These are phyloP conservation scores for Ceratocystis eucalypticola DNA, from an alignment of 2,329 filamentous ascomycete genomes.

Conservation along the genomic window DNA sequence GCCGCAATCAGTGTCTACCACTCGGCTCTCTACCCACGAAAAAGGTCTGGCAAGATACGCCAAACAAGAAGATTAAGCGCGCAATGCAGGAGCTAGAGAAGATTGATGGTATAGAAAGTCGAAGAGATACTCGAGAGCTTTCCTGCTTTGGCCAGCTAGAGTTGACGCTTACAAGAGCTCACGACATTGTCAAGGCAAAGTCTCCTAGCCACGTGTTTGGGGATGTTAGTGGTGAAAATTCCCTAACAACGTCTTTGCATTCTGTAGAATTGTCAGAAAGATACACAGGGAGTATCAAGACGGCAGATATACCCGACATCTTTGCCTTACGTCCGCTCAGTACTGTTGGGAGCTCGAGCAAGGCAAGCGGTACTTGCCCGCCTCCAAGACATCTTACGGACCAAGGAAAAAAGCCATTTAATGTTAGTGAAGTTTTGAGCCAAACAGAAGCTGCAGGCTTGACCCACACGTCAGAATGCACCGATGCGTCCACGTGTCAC, in stretches of 20 bases:
- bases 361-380: not conserved
- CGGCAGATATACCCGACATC: not conserved
- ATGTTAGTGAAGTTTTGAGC: no score
- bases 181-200: not conserved
- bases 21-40: conserved; percentile 11
- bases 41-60: conserved; percentile 3
- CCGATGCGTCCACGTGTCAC: no score
- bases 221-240: not conserved
- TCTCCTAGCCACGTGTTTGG: not conserved
- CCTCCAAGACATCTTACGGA: not conserved
- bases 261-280: not conserved
- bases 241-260: not conserved
- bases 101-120: not conserved
- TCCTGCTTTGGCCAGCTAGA: conserved; percentile 17
- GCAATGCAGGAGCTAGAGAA: not conserved
- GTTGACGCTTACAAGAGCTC: not conserved
- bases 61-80: conserved; percentile 1
- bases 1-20: conserved; percentile 4
- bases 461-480: no score
- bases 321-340: not conserved
- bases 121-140: not conserved
- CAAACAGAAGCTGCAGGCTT: no score
- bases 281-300: not conserved
- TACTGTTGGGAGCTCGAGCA: not conserved
- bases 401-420: no score